Evolutionary conservation across 1,139 yeast species (phyloP), one percentile per base, ranked within the genome.

Genomic region (Ogataea hybrid): DNA sequence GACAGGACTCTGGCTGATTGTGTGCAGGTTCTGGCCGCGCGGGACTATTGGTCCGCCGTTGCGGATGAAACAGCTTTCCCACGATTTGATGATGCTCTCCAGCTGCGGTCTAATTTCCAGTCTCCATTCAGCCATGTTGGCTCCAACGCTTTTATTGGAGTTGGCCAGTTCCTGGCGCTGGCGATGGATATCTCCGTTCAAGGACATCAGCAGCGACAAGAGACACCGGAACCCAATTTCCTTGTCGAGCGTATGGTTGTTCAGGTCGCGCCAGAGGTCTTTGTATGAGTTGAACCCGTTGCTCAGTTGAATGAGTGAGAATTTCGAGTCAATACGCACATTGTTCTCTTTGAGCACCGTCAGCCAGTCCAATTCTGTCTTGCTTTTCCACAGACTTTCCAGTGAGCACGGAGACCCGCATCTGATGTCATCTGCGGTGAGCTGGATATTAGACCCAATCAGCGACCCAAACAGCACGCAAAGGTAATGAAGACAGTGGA

Each of bases 361-460:
- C 39, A 67, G 67, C 96, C 96, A 89, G 38, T 76, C 79, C 6
- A 59, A 56, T 10, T 80, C 67, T 39, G 73, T 69, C 28, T 71
- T 71, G 33, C 87, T 77, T 40, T 70, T 68, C 92, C 95, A 89
- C 48, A 89, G 64, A 12, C 70, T 70, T 57, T 86, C 96, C 53
- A 73, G 65, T 25, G 71, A 71, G 59, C 95, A 85, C 29, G 85
- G 85, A 14, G 78, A 76, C 12, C 97, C 97, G 59, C 90, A 82
- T 44, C 73, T 71, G 44, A 86, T 67, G 48, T 81, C 81, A 23
- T 73, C 69, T n/a, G 79, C 74, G 42, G 72, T 73, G 50, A 79
- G 59, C 50, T 78, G 65, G 54, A 81, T 74, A 9, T 77, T 76
- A 11, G 78, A 66, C n/a, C 84, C 90, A 49, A 80, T 76, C 47